Base-by-base conservation (phyloP, 2,329 filamentous ascomycete species). In the Beauveria caledonica region DNA sequence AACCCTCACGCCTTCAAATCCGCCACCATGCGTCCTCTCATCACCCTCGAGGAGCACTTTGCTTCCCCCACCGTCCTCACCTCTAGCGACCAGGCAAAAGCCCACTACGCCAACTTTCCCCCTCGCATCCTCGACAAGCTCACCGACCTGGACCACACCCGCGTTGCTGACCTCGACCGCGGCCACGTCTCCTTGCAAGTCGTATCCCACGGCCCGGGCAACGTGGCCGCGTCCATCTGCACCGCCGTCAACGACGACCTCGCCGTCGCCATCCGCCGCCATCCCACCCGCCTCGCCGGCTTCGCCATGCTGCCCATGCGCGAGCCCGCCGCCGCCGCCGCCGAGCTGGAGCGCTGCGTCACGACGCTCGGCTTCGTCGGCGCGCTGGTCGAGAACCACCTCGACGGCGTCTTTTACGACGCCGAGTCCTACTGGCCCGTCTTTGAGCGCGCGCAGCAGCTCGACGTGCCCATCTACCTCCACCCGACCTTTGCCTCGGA, bases 381-480 rank as follows among this genome's bases (percentile, higher is more conserved):
- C 15, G 70, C 71, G 6, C 62, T 75, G 53, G 64, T 74, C 2
- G 64, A 67, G 21, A 62, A 65, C 36, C 68, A 69, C 48, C 69
- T 66, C 42, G 65, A 69, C 66, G 72, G 58, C 21, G 19, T 49
- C 27, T 60, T 53, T 10, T 72, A 69, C 61, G 73, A 71, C 48
- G 71, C 72, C 40, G 64, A 66, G 9, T 63, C 64, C 6, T 66
- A 62, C 19, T 73, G 68, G 60, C 64, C 68, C 33, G 58, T 65
- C 2, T 65, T 72, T 3, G 72, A 70, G 61, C 67, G 69, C 13
- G 70, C 69, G 0, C 69, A 74, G 55, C 72, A 76, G 21, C 71
- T 83, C 0, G 76, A 80, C 60, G 77, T 80, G 1, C 77, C 79
- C 0, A 70, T 81, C 23, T 83, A 83, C 64, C 71, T 83, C 25